Evolutionary conservation across 2,329 filamentous ascomycete genomes (phyloP).

Genomic region (Shiraia sp.): DNA sequence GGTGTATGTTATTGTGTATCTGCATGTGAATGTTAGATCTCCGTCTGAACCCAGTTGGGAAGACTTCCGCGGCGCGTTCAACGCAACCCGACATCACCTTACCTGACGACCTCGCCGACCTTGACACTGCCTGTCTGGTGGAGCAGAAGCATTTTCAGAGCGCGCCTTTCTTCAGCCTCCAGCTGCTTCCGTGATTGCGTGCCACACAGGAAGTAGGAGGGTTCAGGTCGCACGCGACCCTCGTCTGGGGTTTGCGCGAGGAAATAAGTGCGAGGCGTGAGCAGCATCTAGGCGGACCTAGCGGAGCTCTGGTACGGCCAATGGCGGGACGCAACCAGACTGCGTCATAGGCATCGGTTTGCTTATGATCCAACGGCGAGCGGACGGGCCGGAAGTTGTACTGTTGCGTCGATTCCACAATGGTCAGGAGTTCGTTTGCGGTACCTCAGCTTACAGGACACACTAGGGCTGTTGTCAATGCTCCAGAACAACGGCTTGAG

Average conservation of each 20-base stretch:
- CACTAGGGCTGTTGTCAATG: background rate
- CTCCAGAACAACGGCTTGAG: background rate
- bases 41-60: background rate
- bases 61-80: constrained; percentile 8
- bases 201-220: constrained; percentile 39
- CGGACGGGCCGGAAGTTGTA: background rate
- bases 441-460: background rate
- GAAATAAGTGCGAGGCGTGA: constrained; percentile 46
- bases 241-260: constrained; percentile 44
- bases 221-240: constrained; percentile 28
- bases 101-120: constrained; percentile 91
- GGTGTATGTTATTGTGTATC: constrained; percentile 86
- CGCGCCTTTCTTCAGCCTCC: constrained; percentile 35
- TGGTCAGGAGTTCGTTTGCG: background rate
- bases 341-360: constrained; percentile 18
- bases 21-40: constrained; percentile 33
- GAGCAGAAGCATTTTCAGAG: constrained; percentile 75
- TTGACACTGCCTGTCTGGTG: constrained; percentile 91
- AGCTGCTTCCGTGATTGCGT: constrained; percentile 39
- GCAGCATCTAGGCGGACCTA: constrained; percentile 43
- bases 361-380: constrained; percentile 9
- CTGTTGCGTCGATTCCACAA: background rate
- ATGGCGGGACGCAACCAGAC: constrained; percentile 12
- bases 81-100: too few species aligned
- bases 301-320: constrained; percentile 17